Evolutionary conservation across 345 rosid genomes (phyloP).

Genomic region (Sisymbrium altissimum): DNA sequence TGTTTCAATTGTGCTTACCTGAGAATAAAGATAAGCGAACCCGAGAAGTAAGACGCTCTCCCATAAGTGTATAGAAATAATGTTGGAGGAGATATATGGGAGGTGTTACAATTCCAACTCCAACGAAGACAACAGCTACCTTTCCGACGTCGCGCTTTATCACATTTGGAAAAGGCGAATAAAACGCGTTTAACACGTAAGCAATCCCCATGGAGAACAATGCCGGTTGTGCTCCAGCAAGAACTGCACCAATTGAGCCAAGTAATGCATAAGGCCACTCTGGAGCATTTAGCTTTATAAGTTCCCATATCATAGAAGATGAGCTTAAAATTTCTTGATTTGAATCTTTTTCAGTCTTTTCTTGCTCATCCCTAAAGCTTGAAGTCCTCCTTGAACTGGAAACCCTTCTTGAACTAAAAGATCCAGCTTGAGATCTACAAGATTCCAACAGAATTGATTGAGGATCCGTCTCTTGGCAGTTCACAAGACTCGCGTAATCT

Average conservation of each 20-base stretch:
- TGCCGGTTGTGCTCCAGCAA: conserved; percentile 69
- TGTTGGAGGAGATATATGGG: conserved; percentile 69
- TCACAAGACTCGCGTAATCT: conserved; percentile 56
- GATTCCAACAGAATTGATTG: conserved; percentile 35
- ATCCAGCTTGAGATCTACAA: conserved; percentile 40
- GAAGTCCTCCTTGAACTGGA: conserved; percentile 19
- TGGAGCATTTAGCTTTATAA: conserved; percentile 64
- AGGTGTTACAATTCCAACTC: conserved; percentile 44
- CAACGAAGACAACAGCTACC: conserved; percentile 47
- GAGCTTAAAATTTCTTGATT: conserved; percentile 16
- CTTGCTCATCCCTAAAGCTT: conserved; percentile 27
- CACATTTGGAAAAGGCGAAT: conserved; percentile 39
- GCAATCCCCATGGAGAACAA: conserved; percentile 67
- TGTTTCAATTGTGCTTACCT: conserved; percentile 38
- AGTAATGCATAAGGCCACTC: conserved; percentile 79
- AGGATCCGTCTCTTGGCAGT: conserved; percentile 47
- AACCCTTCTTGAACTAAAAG: conserved; percentile 12
- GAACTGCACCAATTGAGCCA: conserved; percentile 70
- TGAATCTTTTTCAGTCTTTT: conserved; percentile 19
- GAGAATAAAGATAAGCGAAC: conserved; percentile 73
- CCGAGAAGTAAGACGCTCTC: conserved; percentile 68
- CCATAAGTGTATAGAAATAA: conserved; percentile 74
- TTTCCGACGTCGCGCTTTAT: conserved; percentile 47
- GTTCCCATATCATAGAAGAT: conserved; percentile 48
- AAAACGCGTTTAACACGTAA: conserved; percentile 59